Conservation (phyloP, 108 stramenopile genomes). For the Fistulifera pelliculosa region DNA sequence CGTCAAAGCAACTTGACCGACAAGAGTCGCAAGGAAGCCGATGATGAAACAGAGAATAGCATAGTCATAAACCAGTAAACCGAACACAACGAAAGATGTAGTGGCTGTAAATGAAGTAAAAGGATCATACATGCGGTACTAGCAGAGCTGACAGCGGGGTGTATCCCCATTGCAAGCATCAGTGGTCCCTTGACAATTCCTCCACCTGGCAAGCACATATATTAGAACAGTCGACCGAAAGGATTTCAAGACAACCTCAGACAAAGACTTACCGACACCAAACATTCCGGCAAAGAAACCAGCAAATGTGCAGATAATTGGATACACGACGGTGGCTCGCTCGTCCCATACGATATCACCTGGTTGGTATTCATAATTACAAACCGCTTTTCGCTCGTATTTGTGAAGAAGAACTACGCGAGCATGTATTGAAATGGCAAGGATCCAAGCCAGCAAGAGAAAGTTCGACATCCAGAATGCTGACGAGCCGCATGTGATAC, state of each 20-base stretch:
- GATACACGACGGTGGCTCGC: conserved; percentile 80
- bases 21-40: conserved; percentile 69
- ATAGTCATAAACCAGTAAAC: conserved; percentile 69
- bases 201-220: conserved; percentile 33
- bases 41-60: conserved; percentile 60
- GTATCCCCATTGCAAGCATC: conserved; percentile 90
- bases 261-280: conserved; percentile 43
- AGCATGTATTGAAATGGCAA: conserved; percentile 61
- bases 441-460: conserved; percentile 68
- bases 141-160: conserved; percentile 74
- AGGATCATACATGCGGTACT: conserved; percentile 88
- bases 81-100: conserved; percentile 81
- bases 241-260: neutral
- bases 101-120: conserved; percentile 91
- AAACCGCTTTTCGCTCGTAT: conserved; percentile 48
- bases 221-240: conserved; percentile 4
- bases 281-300: conserved; percentile 96
- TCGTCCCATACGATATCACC: conserved; percentile 92
- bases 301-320: conserved; percentile 80
- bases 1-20: conserved; percentile 74
- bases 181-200: conserved; percentile 94
- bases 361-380: conserved; percentile 74
- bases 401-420: conserved; percentile 61
- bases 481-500: conserved; percentile 84
- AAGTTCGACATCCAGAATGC: conserved; percentile 82